Evolutionary conservation across 2,329 filamentous ascomycete species (phyloP).

Genomic region (Penicillium sp.): DNA sequence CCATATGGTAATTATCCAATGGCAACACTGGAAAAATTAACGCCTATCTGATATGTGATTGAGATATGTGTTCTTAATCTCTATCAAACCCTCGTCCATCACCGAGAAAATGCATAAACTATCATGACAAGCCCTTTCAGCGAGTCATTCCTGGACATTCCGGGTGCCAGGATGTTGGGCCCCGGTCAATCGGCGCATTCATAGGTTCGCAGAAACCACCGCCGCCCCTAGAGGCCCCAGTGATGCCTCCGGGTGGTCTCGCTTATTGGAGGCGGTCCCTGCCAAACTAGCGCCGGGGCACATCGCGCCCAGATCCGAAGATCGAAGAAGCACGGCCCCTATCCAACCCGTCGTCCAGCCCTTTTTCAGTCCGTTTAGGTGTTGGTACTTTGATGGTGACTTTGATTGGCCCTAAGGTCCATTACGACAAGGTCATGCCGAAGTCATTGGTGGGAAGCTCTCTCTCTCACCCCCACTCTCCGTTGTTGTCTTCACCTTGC

Average conservation of each 20-base stretch:
- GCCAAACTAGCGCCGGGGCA: constrained; percentile 30
- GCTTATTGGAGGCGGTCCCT: constrained; percentile 23
- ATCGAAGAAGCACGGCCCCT: constrained; percentile 21
- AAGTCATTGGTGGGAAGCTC: background rate
- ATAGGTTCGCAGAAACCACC: constrained; percentile 23
- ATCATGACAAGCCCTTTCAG: constrained; percentile 18
- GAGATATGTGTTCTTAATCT: background rate
- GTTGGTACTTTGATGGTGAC: background rate
- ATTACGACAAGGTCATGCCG: background rate
- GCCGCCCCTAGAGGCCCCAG: background rate
- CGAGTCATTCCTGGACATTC: constrained; percentile 24
- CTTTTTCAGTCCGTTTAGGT: background rate
- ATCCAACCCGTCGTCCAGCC: background rate
- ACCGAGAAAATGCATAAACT: background rate
- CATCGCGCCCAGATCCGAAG: constrained; percentile 27
- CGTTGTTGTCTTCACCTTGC: background rate
- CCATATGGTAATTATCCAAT: background rate
- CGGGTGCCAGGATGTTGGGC: constrained; percentile 32
- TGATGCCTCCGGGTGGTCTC: constrained; percentile 2
- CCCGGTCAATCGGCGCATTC: constrained; percentile 27
- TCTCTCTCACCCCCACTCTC: background rate
- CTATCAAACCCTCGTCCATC: background rate
- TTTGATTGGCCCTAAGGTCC: background rate
- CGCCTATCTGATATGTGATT: background rate
- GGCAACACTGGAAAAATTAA: background rate